Evolutionary conservation across 2,329 filamentous ascomycete genomes (phyloP).

Genomic region (Penicillium concentricum): DNA sequence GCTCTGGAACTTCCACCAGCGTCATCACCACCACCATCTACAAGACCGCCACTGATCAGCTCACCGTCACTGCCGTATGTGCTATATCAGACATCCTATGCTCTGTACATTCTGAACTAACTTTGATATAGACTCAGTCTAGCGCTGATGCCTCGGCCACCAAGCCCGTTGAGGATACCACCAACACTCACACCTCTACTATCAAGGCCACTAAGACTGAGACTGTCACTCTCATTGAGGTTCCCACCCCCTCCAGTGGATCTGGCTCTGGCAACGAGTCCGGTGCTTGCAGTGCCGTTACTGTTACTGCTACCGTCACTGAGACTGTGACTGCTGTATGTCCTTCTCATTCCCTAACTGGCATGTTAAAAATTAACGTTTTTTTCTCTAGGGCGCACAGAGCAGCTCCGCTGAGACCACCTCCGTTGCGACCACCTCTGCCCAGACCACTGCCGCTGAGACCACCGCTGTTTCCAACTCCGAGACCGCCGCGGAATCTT

Average conservation of each 20-base stretch:
- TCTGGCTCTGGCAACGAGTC: slow-evolving; percentile 10
- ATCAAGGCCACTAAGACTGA: slow-evolving; percentile 32
- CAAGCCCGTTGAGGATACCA: slow-evolving; percentile 8
- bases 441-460: neutral
- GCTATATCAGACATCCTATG: neutral
- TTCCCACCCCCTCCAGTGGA: slow-evolving; percentile 15
- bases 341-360: neutral
- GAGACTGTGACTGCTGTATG: slow-evolving; percentile 39
- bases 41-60: slow-evolving; percentile 30
- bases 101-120: neutral
- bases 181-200: slow-evolving; percentile 24
- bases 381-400: slow-evolving; percentile 4
- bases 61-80: slow-evolving; percentile 31
- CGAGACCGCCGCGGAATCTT: slow-evolving; percentile 7
- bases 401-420: slow-evolving; percentile 1
- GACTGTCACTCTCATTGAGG: slow-evolving; percentile 26
- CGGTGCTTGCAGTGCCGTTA: slow-evolving; percentile 19
- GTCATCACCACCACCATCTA: slow-evolving; percentile 41
- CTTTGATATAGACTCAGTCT: slow-evolving; percentile 3
- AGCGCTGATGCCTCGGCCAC: slow-evolving; percentile 10
- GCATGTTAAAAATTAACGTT: neutral
- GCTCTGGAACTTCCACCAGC: slow-evolving; percentile 34
- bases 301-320: slow-evolving; percentile 35
- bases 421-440: slow-evolving; percentile 7
- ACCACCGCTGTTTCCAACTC: neutral